Evolutionary conservation across 768 basidiomycete species (phyloP), one percentile per base, ranked within the genome.

Genomic region (Mycena belliarum): DNA sequence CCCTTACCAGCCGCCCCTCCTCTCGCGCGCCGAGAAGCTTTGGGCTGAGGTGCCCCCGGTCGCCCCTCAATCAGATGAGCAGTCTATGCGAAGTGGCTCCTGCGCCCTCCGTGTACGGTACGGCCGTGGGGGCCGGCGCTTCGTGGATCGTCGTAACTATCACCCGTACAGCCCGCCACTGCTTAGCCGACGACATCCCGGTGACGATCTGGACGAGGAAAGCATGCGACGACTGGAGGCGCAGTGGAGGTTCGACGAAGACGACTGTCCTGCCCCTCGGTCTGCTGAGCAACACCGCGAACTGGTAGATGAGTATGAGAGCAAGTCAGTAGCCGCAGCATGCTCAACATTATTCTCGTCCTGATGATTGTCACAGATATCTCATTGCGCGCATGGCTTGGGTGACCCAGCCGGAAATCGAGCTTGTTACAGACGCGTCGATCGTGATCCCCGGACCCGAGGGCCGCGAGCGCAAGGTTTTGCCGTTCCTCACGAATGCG

Each of bases 51-150:
- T 89, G 7, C 72, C 82, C 11, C 74, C 79, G 21, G 66, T 56
- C 74, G 33, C 57, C 76, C 25, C 65, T 2, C 18, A 18, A 74
- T 65, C 64, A 12, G 70, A 74, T 12, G 62, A 70, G 49, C 63
- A 67, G 25, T 58, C 70, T 20, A 49, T 45, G 58, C 65, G 71
- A 38, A 67, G 58, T 33, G 61, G 68, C 45, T 63, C 72, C 18
- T 80, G 80, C 12, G 76, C 84, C 3, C 76, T 93, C 54, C 89
- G 95, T 59, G 66, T 88, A 46, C 88, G 96, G 10, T 72, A 81
- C 55, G 94, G 94, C 1, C 90, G 96, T 52, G 91, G 90, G 32
- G 95, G 95, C 4, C 83, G 91, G 26, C 69, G 87, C 15, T 76
- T 85, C 60, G 64, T 96, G 18, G 94, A 97, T 73, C 82, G 96